Evolutionary conservation across 2,329 filamentous ascomycete genomes (phyloP).

Genomic region (Alternaria metachromatica): DNA sequence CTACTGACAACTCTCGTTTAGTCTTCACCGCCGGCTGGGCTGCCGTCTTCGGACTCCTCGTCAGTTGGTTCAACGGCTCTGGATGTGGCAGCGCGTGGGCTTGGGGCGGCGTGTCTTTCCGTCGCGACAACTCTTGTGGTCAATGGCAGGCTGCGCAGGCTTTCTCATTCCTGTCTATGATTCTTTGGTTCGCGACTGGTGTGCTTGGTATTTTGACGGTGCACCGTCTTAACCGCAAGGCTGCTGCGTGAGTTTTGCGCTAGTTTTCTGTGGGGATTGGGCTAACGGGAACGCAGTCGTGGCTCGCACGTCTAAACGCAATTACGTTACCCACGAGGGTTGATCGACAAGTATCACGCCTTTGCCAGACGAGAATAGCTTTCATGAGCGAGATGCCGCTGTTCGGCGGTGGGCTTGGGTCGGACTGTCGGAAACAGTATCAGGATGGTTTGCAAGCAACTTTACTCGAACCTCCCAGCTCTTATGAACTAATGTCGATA

Average conservation of each 20-base stretch:
- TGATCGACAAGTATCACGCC: background rate
- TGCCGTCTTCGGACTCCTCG: constrained; percentile 50
- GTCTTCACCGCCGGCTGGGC: constrained; percentile 75
- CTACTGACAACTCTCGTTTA: background rate
- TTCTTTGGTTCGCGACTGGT: constrained; percentile 71
- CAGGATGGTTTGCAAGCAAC: background rate
- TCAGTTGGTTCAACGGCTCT: constrained; percentile 32
- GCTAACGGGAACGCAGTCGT: background rate
- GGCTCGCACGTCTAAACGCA: background rate
- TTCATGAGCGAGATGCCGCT: background rate
- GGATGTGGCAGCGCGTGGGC: constrained; percentile 46
- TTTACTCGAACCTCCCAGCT: background rate
- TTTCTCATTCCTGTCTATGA: constrained; percentile 73
- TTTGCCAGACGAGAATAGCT: no score
- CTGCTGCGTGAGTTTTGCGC: constrained; percentile 10
- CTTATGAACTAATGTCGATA: background rate
- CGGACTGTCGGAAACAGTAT: background rate
- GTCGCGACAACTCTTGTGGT: constrained; percentile 60
- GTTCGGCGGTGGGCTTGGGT: background rate
- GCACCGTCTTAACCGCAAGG: constrained; percentile 21
- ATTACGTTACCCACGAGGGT: background rate
- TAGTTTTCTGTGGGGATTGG: background rate
- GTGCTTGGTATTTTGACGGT: constrained; percentile 29
- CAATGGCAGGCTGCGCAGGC: constrained; percentile 75
- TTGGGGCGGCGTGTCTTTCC: constrained; percentile 61